These are phyloP conservation scores for Boletellus ananas DNA, from an alignment of 768 basidiomycete species.

Conservation along the genomic window DNA sequence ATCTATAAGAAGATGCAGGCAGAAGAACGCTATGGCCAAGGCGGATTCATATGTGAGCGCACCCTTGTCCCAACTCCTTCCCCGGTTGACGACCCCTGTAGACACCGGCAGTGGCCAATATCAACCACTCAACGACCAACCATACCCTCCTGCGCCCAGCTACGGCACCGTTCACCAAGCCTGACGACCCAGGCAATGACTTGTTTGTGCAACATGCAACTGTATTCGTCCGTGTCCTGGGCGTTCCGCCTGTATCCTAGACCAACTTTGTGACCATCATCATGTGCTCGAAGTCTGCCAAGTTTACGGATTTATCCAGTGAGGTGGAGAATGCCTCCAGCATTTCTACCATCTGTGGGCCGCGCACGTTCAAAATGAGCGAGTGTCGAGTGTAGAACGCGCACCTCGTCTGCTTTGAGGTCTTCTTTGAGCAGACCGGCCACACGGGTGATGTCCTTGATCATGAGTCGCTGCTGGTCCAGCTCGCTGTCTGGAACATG, in stretches of 20 bases:
- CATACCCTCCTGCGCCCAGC: slow-evolving; percentile 24
- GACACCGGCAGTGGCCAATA: slow-evolving; percentile 40
- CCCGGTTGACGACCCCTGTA: slow-evolving; percentile 10
- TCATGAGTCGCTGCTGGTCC: slow-evolving; percentile 51
- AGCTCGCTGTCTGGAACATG: slow-evolving; percentile 44
- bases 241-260: background rate
- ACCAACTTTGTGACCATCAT: slow-evolving; percentile 54
- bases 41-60: slow-evolving; percentile 71
- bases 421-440: slow-evolving; percentile 66
- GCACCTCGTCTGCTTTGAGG: slow-evolving; percentile 70
- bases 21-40: slow-evolving; percentile 74
- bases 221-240: background rate
- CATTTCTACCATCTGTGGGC: slow-evolving; percentile 70
- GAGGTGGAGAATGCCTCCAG: slow-evolving; percentile 69
- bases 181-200: background rate
- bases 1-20: slow-evolving; percentile 90
- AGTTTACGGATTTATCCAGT: slow-evolving; percentile 61
- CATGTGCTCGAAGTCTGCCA: slow-evolving; percentile 72
- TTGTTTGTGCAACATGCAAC: background rate
- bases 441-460: slow-evolving; percentile 62
- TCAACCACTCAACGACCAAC: slow-evolving; percentile 24
- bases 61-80: background rate
- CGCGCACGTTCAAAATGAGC: background rate
- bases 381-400: slow-evolving; percentile 11
- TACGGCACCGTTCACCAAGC: slow-evolving; percentile 33